These are phyloP conservation scores for Cicer judaicum DNA, from an alignment of 306 rosid genomes.

Conservation along the genomic window DNA sequence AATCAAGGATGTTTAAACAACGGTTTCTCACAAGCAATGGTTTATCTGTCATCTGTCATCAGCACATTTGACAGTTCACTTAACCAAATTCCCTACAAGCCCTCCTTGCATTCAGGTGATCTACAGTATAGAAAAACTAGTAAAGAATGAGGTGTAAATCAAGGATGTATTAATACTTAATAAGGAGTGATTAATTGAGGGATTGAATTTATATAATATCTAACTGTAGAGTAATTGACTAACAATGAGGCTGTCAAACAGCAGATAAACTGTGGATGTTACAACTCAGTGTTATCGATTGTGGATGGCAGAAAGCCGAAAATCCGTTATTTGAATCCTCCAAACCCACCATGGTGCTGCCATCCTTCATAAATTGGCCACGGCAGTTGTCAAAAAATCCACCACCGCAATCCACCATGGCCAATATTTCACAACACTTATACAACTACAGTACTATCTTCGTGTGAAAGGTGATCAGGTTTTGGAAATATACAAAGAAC, in stretches of 20 bases:
- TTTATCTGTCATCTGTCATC: not conserved
- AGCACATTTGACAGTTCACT: conserved; percentile 23
- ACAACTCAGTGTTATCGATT: conserved; percentile 5
- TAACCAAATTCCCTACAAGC: conserved; percentile 8
- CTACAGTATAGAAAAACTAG: conserved; percentile 5
- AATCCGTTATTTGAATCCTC: not conserved
- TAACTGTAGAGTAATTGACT: not conserved
- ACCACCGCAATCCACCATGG: not conserved
- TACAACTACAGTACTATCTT: conserved; percentile 13
- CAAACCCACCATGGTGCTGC: not conserved
- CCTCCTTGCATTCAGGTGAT: conserved; percentile 5
- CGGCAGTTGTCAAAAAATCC: not conserved
- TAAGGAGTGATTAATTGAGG: not conserved
- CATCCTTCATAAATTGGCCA: not conserved
- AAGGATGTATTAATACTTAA: conserved; percentile 9
- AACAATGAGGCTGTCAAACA: conserved; percentile 16
- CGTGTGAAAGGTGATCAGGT: not conserved
- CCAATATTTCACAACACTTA: not conserved
- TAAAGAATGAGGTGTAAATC: conserved; percentile 10
- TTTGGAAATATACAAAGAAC: conserved; percentile 23
- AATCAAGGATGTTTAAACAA: conserved; percentile 31
- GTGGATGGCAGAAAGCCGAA: not conserved
- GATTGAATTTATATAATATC: conserved; percentile 4
- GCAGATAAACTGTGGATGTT: conserved; percentile 4
- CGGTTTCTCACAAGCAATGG: conserved; percentile 29